phyloP scores from a whole-genome alignment of 179 eudicot genomes.

The Gypsophila paniculata region DNA sequence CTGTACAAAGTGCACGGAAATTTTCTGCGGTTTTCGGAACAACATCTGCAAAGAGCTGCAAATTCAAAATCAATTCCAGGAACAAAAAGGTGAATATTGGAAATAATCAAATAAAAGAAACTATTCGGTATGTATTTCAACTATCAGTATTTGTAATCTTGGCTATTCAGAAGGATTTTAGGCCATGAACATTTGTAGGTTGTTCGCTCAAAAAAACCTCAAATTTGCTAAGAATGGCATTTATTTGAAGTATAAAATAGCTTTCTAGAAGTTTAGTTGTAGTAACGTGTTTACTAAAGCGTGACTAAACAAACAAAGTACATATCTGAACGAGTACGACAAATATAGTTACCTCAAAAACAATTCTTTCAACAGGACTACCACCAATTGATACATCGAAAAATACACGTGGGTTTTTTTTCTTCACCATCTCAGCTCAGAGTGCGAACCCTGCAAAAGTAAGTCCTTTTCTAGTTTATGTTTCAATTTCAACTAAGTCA shows the following conservation, averaged over 20 bases:
- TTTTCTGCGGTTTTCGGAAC: constrained; percentile 97
- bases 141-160: too few relatives aligned
- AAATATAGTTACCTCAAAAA: constrained; percentile 56
- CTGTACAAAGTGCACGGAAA: constrained; percentile 87
- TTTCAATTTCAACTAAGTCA: neutral
- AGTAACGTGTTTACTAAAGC: neutral
- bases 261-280: neutral
- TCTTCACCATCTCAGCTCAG: constrained; percentile 46
- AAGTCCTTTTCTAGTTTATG: neutral
- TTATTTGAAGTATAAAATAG: neutral
- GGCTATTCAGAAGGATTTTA: neutral
- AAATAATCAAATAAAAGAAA: neutral
- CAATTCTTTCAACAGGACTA: constrained; percentile 52
- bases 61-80: neutral
- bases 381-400: constrained; percentile 74
- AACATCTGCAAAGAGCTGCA: constrained; percentile 82
- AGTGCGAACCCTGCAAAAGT: constrained; percentile 21
- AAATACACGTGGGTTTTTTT: constrained; percentile 79
- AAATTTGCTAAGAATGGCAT: neutral
- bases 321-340: neutral
- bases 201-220: neutral
- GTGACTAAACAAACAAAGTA: neutral
- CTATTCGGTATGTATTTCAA: too few relatives aligned
- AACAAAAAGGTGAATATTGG: constrained; percentile 15
- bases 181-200: neutral